Conservation (phyloP, 768 basidiomycete species). For the Peribolospora kevripleyi region DNA sequence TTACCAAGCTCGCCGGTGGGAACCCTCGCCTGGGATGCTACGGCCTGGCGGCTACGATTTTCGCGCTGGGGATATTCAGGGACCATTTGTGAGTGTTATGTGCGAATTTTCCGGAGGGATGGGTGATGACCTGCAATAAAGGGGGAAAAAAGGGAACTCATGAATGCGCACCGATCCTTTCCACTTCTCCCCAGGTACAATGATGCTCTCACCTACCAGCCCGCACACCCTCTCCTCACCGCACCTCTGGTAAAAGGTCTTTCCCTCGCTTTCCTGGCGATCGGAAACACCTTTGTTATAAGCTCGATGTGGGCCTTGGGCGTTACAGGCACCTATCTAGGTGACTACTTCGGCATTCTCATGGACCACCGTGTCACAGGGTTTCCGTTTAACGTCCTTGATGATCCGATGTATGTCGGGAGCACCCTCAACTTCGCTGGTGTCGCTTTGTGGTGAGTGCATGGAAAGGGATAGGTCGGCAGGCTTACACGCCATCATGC, state of each 20-base stretch:
- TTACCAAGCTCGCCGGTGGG: constrained; percentile 60
- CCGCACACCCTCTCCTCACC: constrained; percentile 38
- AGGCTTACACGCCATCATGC: background rate
- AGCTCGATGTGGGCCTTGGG: constrained; percentile 76
- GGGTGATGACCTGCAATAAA: too few species aligned
- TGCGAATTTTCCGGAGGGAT: background rate
- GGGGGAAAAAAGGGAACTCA: background rate
- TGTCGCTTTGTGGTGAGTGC: constrained; percentile 54
- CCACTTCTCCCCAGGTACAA: constrained; percentile 33
- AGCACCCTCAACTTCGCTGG: constrained; percentile 74
- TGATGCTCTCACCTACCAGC: constrained; percentile 50
- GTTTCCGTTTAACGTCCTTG: constrained; percentile 84
- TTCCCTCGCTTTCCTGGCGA: constrained; percentile 37
- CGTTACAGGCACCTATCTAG: constrained; percentile 65
- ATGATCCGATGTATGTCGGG: constrained; percentile 92
- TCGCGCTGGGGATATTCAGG: constrained; percentile 57
- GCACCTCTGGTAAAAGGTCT: constrained; percentile 34
- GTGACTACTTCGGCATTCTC: constrained; percentile 26
- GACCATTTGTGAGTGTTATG: constrained; percentile 46
- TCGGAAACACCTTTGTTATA: constrained; percentile 66
- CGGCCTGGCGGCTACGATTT: constrained; percentile 60
- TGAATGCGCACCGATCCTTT: background rate
- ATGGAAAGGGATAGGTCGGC: background rate
- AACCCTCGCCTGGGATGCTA: constrained; percentile 49
- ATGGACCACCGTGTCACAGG: constrained; percentile 69